Evolutionary conservation across 805 yeast species (phyloP).

Genomic region (Candida endomychidarum): DNA sequence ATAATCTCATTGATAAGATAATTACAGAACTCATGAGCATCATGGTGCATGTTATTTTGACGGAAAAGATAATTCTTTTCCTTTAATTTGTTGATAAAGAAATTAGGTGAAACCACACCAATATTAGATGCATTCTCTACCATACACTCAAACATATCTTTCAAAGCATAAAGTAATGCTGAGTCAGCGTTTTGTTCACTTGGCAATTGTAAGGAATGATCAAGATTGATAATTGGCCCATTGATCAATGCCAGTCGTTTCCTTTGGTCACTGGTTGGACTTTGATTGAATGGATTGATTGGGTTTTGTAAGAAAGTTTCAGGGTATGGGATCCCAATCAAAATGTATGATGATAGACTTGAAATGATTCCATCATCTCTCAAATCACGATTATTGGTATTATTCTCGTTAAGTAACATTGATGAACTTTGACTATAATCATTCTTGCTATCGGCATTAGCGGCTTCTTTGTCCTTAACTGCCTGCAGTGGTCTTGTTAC

Average conservation of each 20-base stretch:
- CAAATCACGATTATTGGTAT: neutral
- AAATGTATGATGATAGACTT: conserved; percentile 31
- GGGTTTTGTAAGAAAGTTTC: conserved; percentile 34
- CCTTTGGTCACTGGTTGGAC: conserved; percentile 63
- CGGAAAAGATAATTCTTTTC: conserved; percentile 82
- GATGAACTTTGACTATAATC: conserved; percentile 38
- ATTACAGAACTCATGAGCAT: conserved; percentile 95
- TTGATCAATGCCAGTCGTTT: conserved; percentile 73
- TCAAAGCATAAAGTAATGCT: conserved; percentile 56
- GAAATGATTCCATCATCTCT: conserved; percentile 25
- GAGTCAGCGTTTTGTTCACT: conserved; percentile 29
- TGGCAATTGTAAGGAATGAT: conserved; percentile 55
- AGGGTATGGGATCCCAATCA: conserved; percentile 43
- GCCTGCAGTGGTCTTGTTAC: conserved; percentile 36
- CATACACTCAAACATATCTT: conserved; percentile 84
- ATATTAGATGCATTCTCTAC: conserved; percentile 63
- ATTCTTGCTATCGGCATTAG: conserved; percentile 8
- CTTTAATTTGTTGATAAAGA: conserved; percentile 73
- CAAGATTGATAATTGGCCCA: conserved; percentile 85
- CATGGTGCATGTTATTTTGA: conserved; percentile 90
- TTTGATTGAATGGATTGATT: conserved; percentile 38
- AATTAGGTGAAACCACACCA: conserved; percentile 84
- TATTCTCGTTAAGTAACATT: conserved; percentile 23
- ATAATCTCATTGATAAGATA: conserved; percentile 69
- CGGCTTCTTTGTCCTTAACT: conserved; percentile 8